Evolutionary conservation across 108 stramenopile species (phyloP).

Genomic region (Cylindrotheca closterium): DNA sequence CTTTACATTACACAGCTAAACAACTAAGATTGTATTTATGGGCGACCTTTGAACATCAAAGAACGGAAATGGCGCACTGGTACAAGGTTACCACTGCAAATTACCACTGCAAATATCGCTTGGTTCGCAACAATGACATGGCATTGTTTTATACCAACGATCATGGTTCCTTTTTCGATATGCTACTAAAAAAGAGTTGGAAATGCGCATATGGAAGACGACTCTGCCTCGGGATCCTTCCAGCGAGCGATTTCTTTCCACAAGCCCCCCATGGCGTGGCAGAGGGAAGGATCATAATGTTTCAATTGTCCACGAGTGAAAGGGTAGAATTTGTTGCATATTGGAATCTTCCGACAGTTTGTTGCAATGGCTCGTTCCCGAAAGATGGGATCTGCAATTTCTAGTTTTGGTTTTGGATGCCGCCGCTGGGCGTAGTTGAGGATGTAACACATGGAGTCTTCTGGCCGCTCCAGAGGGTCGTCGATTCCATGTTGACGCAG

Average conservation of each 20-base stretch:
- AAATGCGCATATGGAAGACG: neutral
- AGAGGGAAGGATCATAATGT: constrained; percentile 58
- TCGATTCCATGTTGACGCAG: constrained; percentile 20
- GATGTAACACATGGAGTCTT: neutral
- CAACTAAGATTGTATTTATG: no score
- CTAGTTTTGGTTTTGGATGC: constrained; percentile 7
- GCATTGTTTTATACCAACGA: no score
- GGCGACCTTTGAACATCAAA: no score
- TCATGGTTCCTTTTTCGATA: no score
- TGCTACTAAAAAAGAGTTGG: no score
- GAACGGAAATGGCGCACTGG: no score
- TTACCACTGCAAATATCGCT: no score
- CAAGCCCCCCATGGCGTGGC: constrained; percentile 42
- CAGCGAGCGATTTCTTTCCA: constrained; percentile 69
- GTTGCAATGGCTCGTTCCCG: constrained; percentile 20
- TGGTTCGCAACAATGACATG: no score
- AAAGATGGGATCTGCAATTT: constrained; percentile 26
- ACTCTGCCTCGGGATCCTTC: constrained; percentile 45
- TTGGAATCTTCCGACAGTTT: constrained; percentile 29
- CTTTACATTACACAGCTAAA: no score
- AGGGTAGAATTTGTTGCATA: constrained; percentile 88
- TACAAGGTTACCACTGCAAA: no score
- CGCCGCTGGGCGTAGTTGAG: neutral
- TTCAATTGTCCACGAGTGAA: constrained; percentile 79
- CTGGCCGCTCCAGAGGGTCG: constrained; percentile 4